Evolutionary conservation across 2,329 filamentous ascomycete genomes (phyloP).

Genomic region (Aspergillus calidoustus): DNA sequence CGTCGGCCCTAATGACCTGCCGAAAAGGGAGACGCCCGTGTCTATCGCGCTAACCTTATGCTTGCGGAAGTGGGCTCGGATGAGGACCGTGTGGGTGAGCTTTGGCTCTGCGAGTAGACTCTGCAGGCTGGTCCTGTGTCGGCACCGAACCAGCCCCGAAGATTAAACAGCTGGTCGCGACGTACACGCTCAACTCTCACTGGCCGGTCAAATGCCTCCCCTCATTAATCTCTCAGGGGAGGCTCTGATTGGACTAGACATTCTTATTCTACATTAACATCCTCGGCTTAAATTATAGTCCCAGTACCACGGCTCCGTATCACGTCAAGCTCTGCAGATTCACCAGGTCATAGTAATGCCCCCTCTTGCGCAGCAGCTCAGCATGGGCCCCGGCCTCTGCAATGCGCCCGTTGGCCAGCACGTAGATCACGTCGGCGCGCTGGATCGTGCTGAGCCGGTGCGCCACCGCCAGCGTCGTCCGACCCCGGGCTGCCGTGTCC

Average conservation of each 20-base stretch:
- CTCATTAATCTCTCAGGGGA: background rate
- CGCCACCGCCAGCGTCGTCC: conserved; percentile 89
- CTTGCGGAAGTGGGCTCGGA: background rate
- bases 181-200: background rate
- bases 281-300: background rate
- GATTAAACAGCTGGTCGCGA: background rate
- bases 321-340: conserved; percentile 72
- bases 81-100: conserved; percentile 1
- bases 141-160: background rate
- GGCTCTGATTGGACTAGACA: background rate
- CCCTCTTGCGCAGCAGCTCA: conserved; percentile 69
- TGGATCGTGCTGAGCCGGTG: conserved; percentile 89
- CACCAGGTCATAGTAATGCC: conserved; percentile 75
- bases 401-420: conserved; percentile 82
- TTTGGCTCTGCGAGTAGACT: too few relatives aligned
- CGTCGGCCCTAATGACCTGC: background rate
- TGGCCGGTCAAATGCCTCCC: background rate
- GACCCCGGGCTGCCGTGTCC: conserved; percentile 76
- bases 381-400: conserved; percentile 80
- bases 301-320: background rate
- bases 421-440: conserved; percentile 88
- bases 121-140: background rate
- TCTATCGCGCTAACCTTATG: background rate
- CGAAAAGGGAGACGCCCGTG: background rate
- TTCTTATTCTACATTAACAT: background rate